phyloP scores from a whole-genome alignment of 2,329 filamentous ascomycete species.

The Exophiala oligosperma region DNA sequence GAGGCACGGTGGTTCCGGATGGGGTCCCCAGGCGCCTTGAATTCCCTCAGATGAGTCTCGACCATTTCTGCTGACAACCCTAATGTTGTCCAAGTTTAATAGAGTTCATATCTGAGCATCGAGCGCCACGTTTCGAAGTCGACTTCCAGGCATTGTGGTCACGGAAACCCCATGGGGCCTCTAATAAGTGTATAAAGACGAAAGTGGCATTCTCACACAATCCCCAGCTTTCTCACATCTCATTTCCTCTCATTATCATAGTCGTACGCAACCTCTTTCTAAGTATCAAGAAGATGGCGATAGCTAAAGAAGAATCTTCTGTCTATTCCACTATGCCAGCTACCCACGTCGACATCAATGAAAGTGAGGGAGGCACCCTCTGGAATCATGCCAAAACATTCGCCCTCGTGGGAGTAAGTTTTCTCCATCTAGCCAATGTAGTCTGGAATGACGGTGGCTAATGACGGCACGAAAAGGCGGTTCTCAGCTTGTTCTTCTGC shows the following conservation, averaged over 20 bases:
- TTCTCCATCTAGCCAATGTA: background rate
- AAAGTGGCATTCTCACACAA: background rate
- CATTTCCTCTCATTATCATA: background rate
- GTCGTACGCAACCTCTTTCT: background rate
- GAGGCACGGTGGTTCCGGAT: too few species aligned
- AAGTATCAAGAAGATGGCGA: conserved; percentile 1
- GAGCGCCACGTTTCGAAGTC: too few species aligned
- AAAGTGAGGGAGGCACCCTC: background rate
- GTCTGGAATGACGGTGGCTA: background rate
- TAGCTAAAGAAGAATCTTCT: background rate
- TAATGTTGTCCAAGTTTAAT: too few species aligned
- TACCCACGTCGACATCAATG: conserved; percentile 1
- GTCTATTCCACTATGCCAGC: background rate
- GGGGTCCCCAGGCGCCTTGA: too few species aligned
- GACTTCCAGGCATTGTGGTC: too few species aligned
- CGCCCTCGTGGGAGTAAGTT: conserved; percentile 8
- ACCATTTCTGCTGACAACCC: too few species aligned
- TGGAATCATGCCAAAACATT: conserved; percentile 10
- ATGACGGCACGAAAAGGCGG: conserved; percentile 2
- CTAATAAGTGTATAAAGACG: too few species aligned
- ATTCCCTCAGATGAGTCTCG: too few species aligned
- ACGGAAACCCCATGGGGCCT: too few species aligned
- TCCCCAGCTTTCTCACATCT: background rate
- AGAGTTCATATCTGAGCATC: too few species aligned
- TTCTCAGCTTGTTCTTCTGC: conserved; percentile 13